Conservation (phyloP, 306 rosid genomes). For the Corylus heterophylla region DNA sequence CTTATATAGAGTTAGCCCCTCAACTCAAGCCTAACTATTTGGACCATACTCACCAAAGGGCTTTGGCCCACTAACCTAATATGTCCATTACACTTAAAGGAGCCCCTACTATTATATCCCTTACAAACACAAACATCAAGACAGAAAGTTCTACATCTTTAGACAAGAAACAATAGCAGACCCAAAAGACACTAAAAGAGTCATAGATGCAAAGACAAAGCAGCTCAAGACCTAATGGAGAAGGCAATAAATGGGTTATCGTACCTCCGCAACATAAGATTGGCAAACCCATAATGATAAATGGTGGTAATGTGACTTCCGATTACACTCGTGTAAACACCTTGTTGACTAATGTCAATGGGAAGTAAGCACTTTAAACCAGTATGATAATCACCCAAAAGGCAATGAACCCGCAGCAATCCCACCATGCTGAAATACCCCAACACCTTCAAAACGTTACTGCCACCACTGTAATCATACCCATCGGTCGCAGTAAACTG, state of each 20-base stretch:
- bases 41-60: too few relatives aligned
- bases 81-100: too few relatives aligned
- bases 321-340: slow-evolving; percentile 77
- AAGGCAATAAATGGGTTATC: background rate
- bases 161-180: background rate
- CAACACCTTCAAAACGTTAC: slow-evolving; percentile 96
- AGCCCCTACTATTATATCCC: too few relatives aligned
- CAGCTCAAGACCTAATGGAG: background rate
- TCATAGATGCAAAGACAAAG: background rate
- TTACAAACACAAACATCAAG: too few relatives aligned
- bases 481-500: slow-evolving; percentile 92
- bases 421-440: slow-evolving; percentile 99
- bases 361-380: slow-evolving; percentile 84
- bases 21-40: too few relatives aligned
- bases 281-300: slow-evolving; percentile 95
- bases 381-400: slow-evolving; percentile 94
- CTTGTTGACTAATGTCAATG: slow-evolving; percentile 83
- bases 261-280: slow-evolving; percentile 93
- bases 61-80: too few relatives aligned
- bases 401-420: slow-evolving; percentile 88
- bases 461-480: slow-evolving; percentile 85
- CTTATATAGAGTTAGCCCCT: too few relatives aligned
- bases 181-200: background rate
- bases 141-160: background rate
- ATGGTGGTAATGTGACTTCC: slow-evolving; percentile 93